Evolutionary conservation across 2,329 filamentous ascomycete genomes (phyloP).

Genomic region (Ustilaginoidea virens): DNA sequence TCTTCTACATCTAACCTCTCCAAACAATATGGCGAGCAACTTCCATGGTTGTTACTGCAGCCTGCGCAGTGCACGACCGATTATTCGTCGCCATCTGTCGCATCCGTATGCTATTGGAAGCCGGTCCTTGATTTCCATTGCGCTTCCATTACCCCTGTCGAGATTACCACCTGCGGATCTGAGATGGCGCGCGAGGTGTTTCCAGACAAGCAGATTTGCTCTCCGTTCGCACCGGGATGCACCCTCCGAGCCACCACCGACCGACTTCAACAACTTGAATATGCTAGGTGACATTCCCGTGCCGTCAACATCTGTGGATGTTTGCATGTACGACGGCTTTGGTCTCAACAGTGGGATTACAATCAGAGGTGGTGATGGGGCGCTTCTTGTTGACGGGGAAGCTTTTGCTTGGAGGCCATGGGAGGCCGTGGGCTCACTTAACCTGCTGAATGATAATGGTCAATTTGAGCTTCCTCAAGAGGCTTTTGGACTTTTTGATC

Average conservation of each 20-base stretch:
- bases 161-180: no score
- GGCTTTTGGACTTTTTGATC: constrained; percentile 58
- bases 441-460: constrained; percentile 57
- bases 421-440: constrained; percentile 31
- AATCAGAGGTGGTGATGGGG: constrained; percentile 52
- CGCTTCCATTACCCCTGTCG: no score
- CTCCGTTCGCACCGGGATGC: constrained; percentile 8
- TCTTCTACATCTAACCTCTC: no score
- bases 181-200: constrained; percentile 1
- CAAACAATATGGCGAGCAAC: no score
- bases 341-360: constrained; percentile 67
- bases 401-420: constrained; percentile 84
- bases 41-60: no score
- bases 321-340: constrained; percentile 72
- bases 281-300: constrained; percentile 60
- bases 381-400: constrained; percentile 72
- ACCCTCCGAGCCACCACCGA: constrained; percentile 21
- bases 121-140: no score
- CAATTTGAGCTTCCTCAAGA: constrained; percentile 63
- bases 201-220: constrained; percentile 7
- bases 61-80: no score
- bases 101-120: no score
- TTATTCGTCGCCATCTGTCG: no score
- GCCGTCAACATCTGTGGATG: constrained; percentile 72
- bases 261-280: constrained; percentile 61